Conservation (phyloP, 208 protist genomes). For the Tritrichomonas musculus region DNA sequence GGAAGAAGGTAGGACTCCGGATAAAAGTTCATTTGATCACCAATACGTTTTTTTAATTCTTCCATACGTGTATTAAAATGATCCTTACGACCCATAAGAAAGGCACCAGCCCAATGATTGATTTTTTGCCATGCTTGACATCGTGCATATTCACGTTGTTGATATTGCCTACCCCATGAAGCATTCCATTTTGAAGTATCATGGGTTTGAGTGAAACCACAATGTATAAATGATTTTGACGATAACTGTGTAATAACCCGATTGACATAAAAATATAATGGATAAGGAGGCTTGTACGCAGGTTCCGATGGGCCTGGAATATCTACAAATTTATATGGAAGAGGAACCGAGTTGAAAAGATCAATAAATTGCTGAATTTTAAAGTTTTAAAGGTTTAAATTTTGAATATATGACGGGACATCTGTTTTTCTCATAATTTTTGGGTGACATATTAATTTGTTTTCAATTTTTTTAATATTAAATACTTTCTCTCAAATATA, state of each 20-base stretch:
- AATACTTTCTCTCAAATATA: no score
- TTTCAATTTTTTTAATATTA: no score
- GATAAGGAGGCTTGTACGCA: not conserved
- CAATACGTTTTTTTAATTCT: not conserved
- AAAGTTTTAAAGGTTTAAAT: no score
- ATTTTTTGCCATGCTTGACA: slow-evolving; percentile 35
- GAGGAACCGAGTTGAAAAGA: not conserved
- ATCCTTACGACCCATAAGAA: slow-evolving; percentile 44
- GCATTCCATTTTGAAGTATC: not conserved
- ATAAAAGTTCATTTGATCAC: not conserved
- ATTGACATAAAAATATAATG: not conserved
- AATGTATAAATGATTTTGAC: not conserved
- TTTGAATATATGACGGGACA: no score
- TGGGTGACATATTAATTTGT: no score
- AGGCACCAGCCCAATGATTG: slow-evolving; percentile 42
- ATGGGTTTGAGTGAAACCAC: not conserved
- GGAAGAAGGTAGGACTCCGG: not conserved
- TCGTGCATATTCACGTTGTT: not conserved
- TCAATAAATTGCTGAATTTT: not conserved
- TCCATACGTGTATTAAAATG: slow-evolving; percentile 24
- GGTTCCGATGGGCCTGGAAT: not conserved
- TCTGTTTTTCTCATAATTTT: no score
- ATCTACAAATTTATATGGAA: not conserved
- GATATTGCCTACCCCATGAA: not conserved
- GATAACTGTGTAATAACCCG: not conserved